phyloP scores from a whole-genome alignment of 768 basidiomycete species.

The Artomyces pyxidatus region DNA sequence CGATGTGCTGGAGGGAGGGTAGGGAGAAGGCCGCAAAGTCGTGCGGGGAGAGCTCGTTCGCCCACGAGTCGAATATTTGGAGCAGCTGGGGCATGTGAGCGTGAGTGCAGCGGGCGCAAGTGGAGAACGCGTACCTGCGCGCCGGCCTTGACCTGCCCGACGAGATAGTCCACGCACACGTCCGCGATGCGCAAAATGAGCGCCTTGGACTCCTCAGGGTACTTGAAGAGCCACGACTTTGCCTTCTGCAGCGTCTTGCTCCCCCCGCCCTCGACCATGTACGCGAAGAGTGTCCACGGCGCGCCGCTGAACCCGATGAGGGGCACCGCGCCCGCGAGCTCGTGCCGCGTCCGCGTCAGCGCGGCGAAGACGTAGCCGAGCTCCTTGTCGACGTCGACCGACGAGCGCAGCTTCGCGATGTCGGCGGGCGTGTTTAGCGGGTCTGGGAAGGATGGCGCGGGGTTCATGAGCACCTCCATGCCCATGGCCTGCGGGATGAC shows the following conservation, averaged over 20 bases:
- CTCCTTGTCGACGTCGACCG: constrained; percentile 76
- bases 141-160: constrained; percentile 90
- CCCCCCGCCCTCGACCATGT: constrained; percentile 97
- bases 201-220: constrained; percentile 75
- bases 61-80: constrained; percentile 97
- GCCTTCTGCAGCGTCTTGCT: constrained; percentile 85
- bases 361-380: constrained; percentile 91
- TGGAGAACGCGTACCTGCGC: constrained; percentile 66
- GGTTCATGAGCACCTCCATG: constrained; percentile 91
- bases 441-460: constrained; percentile 81
- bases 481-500: constrained; percentile 98
- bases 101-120: not conserved
- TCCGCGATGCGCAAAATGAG: constrained; percentile 77
- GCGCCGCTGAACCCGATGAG: constrained; percentile 96
- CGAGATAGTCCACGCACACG: constrained; percentile 82
- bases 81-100: constrained; percentile 49
- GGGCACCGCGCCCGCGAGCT: constrained; percentile 81
- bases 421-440: constrained; percentile 78
- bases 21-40: constrained; percentile 82
- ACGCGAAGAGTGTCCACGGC: constrained; percentile 96
- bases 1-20: constrained; percentile 70
- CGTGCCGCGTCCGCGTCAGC: constrained; percentile 75
- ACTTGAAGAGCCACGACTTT: constrained; percentile 91
- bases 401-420: constrained; percentile 45
- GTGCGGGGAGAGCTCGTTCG: constrained; percentile 82